Base-by-base conservation (phyloP, 2,329 filamentous ascomycete species). In the Botrytis fragariae region DNA sequence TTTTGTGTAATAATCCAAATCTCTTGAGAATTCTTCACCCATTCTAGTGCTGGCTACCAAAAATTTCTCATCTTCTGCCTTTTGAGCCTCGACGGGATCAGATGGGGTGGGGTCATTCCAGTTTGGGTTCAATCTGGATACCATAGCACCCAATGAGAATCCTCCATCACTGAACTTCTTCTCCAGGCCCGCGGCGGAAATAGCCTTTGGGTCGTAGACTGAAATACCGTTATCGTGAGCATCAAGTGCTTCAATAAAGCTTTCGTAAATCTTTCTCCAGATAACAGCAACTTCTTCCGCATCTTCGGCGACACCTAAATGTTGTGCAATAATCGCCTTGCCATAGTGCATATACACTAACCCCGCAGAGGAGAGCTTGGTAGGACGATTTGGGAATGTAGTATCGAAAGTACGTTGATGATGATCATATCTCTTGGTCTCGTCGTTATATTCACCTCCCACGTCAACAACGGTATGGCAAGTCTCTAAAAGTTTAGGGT, bases 381-480 rank as follows among this genome's bases (percentile, higher is more conserved):
- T 99, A 71, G 84, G 82, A 80, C 92, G 92, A 74, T 89, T 89
- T 32, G 95, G 94, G 84, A 99, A 99, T 64, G 91, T 94, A 73
- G 92, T 92, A 74, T 84, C 84, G 86, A 99, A 99, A 81, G 90
- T 91, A 77, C 95, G 94, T 87, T 99, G 96, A 87, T 99, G 96
- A 85, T 99, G 96, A 84, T 99, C 96, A 86, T 93, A 99, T 79
- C 95, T 92, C 83, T 94, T 90, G 76, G 84, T 84, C 69, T 85
- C 82, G 72, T 93, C 84, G 81, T 97, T 92, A 84, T 99, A 98
- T 83, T 95, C 93, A 79, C 95, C 95, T 81, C 95, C 95, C n/a
- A 98, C 96, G 81, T 99, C 96, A 78, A 98, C 95, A 74, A 99
- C 95, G 72, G 94, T 97, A 85, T 98, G 93, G 87, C 95, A 98